Evolutionary conservation across 352 stramenopile genomes (phyloP), one percentile per base, ranked within the genome.

Genomic region (Pythium apleroticum): DNA sequence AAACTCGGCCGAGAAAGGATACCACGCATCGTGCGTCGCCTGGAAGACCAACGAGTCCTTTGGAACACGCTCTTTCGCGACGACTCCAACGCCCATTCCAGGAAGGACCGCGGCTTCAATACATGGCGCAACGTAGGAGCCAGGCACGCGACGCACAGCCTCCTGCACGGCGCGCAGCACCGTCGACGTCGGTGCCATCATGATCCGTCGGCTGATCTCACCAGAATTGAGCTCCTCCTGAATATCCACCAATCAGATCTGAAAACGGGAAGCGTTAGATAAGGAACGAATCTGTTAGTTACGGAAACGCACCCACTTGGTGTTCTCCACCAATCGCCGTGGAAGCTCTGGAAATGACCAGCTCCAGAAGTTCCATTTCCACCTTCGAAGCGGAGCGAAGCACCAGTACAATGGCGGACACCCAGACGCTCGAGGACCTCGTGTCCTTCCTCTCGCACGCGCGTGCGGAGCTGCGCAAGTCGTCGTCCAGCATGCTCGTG

Each of bases 401-500:
- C 17, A 22, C 17, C 19, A 49, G 37, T 17, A 60, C 14, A 30
- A 78, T 77, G 63, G 75, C 74, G 53, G 77, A 88, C 49, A 68
- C 77, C 57, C 88, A 89, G 72, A 92, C 83, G 43, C 74, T 95
- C 68, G 81, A 93, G 71, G 87, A 95, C 39, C 74, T 95, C 37
- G 87, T 94, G 57, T 79, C 74, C 1, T 95, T 95, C 74, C 71
- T 95, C 52, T 86, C 84, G 58, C 84, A 91, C 62, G 80, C 81
- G 58, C 85, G 87, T n/a, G 79, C 87, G 3, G 87, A 94, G 72
- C 63, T 95, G 69, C 87, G 87, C 63, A 93, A 95, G 72, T 93
- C 87, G 4, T 81, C 87, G 67, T 89, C 86, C 25, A 89, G 82
- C 67, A 69, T 94, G 52, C 76, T 92, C 53, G 78, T 93, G 60